Evolutionary conservation across 768 basidiomycete species (phyloP), one percentile per base, ranked within the genome.

Genomic region (Porphyrellus cyaneotinctus): DNA sequence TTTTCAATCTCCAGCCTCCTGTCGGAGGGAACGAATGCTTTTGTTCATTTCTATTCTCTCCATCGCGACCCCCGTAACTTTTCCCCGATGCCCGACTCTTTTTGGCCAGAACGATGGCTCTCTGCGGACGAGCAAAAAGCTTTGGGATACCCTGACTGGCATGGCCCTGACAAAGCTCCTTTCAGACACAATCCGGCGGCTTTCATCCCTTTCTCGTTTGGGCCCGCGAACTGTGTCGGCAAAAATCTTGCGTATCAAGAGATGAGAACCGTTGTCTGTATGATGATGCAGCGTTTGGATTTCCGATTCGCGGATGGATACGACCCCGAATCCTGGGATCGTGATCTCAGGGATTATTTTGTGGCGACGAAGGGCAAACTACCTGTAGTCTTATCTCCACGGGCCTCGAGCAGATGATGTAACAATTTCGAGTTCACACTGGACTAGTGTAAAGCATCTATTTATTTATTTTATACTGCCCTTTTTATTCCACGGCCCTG

Each of bases 21-120:
- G 9, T 77, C 79, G 3, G 72, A 74, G 57, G 72, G 72, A 41
- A 79, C 79, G 2, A 71, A 59, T 46, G 68, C 71, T 8, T 76
- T 74, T 52, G 67, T 79, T 26, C 75, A 75, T 26, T 60, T 59
- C 22, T 79, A 75, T 57, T 64, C 68, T 39, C 58, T 81, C 17
- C 78, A 79, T 50, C 74, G 78, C 15, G 72, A 77, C 58, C 69
- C 74, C 17, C 70, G 73, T 2, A 63, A 78, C 62, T 81, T 81
- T 58, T 74, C 74, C 0, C 75, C 76, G 1, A 59, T 69, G 42
- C 76, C 80, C 5, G 66, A 76, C 24, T 23, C 58, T 7, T 80
- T 80, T 67, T 59, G 75, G 56, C 75, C 75, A 2, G 75, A 77
- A 32, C 70, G 75, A 38, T 77, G 75, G 75, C 68, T 77, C 4